Evolutionary conservation across 2,329 filamentous ascomycete species (phyloP).

Genomic region (Orbilia oligospora): DNA sequence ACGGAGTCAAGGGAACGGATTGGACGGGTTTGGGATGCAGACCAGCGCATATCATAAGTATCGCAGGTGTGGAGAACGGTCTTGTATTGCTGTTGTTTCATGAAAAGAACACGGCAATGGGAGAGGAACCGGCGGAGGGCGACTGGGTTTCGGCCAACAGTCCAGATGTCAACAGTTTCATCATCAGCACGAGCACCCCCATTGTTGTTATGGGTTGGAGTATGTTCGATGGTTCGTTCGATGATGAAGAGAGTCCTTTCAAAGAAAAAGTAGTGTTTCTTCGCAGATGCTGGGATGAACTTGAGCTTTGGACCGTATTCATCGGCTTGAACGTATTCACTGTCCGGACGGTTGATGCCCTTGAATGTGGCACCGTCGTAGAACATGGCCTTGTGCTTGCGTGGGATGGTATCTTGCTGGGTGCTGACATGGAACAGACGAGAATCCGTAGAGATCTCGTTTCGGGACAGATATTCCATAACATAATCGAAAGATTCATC

Average conservation of each 20-base stretch:
- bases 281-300: constrained; percentile 78
- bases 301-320: constrained; percentile 68
- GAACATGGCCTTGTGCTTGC: constrained; percentile 63
- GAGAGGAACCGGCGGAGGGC: constrained; percentile 75
- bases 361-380: constrained; percentile 66
- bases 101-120: constrained; percentile 73
- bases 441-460: constrained; percentile 64
- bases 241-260: constrained; percentile 74
- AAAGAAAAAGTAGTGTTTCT: constrained; percentile 78
- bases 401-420: constrained; percentile 63
- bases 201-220: constrained; percentile 66
- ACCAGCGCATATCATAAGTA: constrained; percentile 71
- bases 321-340: constrained; percentile 66
- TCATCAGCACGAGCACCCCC: constrained; percentile 67
- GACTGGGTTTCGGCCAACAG: constrained; percentile 74
- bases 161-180: constrained; percentile 73
- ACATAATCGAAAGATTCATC: constrained; percentile 64
- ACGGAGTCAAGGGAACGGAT: constrained; percentile 77
- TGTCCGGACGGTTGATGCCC: constrained; percentile 68
- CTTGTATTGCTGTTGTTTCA: constrained; percentile 74
- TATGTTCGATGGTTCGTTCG: constrained; percentile 67
- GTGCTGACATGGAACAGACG: constrained; percentile 64
- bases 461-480: constrained; percentile 63
- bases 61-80: constrained; percentile 77
- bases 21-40: constrained; percentile 74